A percentile compares a stretch with the other conserved stretches of the same genome.
Evolutionary conservation across 2,329 filamentous ascomycete species (phyloP).

Genomic region (Claviceps pazoutovae): DNA sequence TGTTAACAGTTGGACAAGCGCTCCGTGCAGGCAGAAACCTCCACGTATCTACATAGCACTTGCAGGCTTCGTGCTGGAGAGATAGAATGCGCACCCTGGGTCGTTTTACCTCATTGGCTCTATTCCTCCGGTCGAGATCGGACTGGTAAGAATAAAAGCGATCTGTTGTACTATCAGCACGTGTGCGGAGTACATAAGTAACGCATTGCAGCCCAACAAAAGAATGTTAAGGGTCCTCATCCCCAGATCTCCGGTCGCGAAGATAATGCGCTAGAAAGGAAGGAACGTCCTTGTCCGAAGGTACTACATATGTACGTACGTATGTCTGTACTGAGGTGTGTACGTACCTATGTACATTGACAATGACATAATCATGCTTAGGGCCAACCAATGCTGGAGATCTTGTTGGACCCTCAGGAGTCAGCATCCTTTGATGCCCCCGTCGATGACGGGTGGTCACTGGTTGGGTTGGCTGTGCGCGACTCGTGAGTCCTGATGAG

Average conservation of each 20-base stretch:
- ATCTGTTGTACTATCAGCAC: too few relatives aligned
- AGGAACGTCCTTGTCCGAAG: background rate
- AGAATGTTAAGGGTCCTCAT: background rate
- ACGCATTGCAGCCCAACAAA: background rate
- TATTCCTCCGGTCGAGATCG: too few relatives aligned
- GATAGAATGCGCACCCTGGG: too few relatives aligned
- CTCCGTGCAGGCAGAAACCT: too few relatives aligned
- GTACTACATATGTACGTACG: too few relatives aligned
- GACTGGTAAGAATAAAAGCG: too few relatives aligned
- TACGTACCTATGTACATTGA: background rate
- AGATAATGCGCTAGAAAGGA: too few relatives aligned
- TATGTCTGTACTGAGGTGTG: background rate
- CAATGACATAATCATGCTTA: background rate
- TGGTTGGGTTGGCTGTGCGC: background rate
- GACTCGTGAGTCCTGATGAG: background rate
- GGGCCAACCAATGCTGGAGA: background rate
- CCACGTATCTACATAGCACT: too few relatives aligned
- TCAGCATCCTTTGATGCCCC: background rate
- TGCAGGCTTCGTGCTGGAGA: too few relatives aligned
- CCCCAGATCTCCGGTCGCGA: background rate
- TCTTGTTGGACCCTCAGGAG: background rate
- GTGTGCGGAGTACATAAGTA: too few relatives aligned
- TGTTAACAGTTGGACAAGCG: background rate
- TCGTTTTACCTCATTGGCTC: too few relatives aligned
- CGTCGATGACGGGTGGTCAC: background rate